Evolutionary conservation across 129 eudicot species (phyloP).

Genomic region (Silybum marianum): DNA sequence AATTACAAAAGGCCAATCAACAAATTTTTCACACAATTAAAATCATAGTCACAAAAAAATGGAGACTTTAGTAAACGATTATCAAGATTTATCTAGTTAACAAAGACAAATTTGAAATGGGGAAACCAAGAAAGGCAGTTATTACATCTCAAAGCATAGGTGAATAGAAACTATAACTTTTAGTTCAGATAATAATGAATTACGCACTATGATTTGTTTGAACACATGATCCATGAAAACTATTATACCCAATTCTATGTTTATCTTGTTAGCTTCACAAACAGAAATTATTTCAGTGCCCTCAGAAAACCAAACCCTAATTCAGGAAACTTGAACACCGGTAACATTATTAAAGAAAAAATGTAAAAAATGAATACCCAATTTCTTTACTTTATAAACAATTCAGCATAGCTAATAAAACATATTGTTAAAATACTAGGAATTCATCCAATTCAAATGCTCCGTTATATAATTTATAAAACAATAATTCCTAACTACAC

Average conservation of each 20-base stretch:
- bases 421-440: not conserved
- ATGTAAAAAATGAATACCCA: not conserved
- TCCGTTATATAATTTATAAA: not conserved
- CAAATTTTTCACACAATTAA: not conserved
- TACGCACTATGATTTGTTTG: not conserved
- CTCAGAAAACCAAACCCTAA: not conserved
- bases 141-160: conserved; percentile 8
- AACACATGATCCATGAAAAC: not conserved
- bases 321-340: not conserved
- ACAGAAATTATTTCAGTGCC: not conserved
- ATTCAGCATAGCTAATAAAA: not conserved
- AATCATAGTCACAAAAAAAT: not conserved
- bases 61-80: not conserved
- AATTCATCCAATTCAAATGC: not conserved
- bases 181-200: not conserved
- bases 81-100: not conserved
- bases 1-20: not conserved
- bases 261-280: not conserved
- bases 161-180: not conserved
- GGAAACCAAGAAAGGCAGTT: not conserved
- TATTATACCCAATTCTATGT: not conserved
- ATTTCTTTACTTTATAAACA: not conserved
- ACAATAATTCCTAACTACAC: conserved; percentile 4
- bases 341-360: not conserved
- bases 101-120: not conserved